These are phyloP conservation scores for Brassica hybrid DNA, from an alignment of 441 rosid genomes.

Conservation along the genomic window DNA sequence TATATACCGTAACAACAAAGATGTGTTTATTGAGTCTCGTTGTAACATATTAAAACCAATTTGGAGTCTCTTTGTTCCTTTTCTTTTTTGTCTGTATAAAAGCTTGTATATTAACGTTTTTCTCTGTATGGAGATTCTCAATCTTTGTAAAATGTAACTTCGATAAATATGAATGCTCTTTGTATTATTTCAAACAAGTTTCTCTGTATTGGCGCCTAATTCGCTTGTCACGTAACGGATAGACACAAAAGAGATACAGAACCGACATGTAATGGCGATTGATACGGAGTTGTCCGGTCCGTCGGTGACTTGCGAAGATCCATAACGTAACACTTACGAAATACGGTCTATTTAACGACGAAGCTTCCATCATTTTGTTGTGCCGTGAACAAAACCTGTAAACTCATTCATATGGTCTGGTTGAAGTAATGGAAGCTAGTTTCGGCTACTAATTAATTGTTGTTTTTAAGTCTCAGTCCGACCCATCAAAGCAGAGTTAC, in stretches of 20 bases:
- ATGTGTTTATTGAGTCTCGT: background rate
- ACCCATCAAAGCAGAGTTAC: background rate
- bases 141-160: background rate
- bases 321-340: background rate
- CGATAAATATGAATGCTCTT: background rate
- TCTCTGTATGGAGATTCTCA: background rate
- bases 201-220: background rate
- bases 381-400: background rate
- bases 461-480: background rate
- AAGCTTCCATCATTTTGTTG: constrained; percentile 11
- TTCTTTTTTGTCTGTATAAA: background rate
- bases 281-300: background rate
- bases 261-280: background rate
- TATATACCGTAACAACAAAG: background rate
- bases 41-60: constrained; percentile 6
- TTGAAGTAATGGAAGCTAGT: background rate
- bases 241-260: no score
- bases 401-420: background rate
- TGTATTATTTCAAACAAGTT: background rate
- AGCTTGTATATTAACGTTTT: background rate
- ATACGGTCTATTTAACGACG: constrained; percentile 8
- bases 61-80: background rate
- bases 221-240: background rate
- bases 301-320: background rate
- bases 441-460: background rate